Conservation (phyloP, 257 asterid species). For the Fraxinus cuspidata region DNA sequence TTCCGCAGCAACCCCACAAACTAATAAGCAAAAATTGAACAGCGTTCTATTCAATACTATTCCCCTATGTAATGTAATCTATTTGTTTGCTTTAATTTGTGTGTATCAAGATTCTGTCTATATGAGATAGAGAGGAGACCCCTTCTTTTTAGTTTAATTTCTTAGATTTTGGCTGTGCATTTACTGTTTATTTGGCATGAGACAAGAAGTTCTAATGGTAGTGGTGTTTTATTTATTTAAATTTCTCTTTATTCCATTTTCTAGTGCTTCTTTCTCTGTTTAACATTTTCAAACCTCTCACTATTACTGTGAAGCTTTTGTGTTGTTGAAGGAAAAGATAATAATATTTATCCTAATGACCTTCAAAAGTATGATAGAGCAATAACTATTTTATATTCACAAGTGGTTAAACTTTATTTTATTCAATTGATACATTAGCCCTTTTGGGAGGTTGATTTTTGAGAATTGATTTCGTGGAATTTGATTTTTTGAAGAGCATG, state of each 20-base stretch:
- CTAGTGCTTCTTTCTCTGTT: neutral
- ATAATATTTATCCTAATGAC: neutral
- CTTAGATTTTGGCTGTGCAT: conserved; percentile 14
- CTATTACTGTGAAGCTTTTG: neutral
- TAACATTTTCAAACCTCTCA: neutral
- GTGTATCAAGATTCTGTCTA: conserved; percentile 36
- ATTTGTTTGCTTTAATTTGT: conserved; percentile 26
- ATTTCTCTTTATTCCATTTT: neutral
- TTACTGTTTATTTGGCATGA: conserved; percentile 18
- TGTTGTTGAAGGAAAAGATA: neutral
- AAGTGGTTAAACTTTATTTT: too few species aligned
- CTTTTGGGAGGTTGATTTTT: too few species aligned
- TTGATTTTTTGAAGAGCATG: too few species aligned
- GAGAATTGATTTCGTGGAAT: too few species aligned
- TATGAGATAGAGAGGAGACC: neutral
- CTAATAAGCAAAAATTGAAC: conserved; percentile 29
- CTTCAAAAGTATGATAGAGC: neutral
- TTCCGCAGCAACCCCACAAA: conserved; percentile 83
- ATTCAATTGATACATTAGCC: too few species aligned
- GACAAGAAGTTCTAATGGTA: conserved; percentile 4
- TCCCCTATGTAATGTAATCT: conserved; percentile 18
- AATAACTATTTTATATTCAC: too few species aligned
- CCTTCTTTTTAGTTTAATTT: neutral
- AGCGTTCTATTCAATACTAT: neutral
- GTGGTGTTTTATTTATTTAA: neutral